Evolutionary conservation across 371 early-diverging fungal genomes (phyloP).

Genomic region (Funneliformis caledonium): DNA sequence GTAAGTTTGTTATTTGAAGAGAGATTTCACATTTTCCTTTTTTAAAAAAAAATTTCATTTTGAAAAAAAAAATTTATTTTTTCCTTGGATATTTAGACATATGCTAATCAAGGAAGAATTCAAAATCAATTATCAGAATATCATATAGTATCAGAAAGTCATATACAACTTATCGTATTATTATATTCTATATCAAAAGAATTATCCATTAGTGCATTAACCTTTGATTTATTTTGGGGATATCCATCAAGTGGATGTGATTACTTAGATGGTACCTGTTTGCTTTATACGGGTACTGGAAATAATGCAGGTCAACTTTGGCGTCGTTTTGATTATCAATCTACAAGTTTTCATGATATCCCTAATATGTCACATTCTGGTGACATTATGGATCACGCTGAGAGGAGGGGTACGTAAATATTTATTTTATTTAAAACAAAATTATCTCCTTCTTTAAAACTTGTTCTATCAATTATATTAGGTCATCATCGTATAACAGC

Average conservation of each 20-base stretch:
- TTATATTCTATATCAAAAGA: slow-evolving; percentile 33
- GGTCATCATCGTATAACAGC: slow-evolving; percentile 39
- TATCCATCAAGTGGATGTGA: slow-evolving; percentile 20
- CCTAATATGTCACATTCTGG: slow-evolving; percentile 39
- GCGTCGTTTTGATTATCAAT: slow-evolving; percentile 33
- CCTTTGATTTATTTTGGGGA: slow-evolving; percentile 36
- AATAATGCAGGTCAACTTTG: neutral
- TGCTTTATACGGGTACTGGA: slow-evolving; percentile 17
- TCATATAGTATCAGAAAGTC: slow-evolving; percentile 30
- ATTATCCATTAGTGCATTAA: slow-evolving; percentile 4
- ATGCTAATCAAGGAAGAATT: neutral
- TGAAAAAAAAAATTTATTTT: neutral
- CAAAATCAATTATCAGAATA: slow-evolving; percentile 14
- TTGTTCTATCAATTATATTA: neutral
- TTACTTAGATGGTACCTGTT: slow-evolving; percentile 41
- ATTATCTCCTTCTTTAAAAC: neutral
- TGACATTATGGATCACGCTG: slow-evolving; percentile 34
- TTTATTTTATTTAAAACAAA: too few species aligned
- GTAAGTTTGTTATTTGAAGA: slow-evolving; percentile 21
- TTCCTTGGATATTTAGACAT: neutral
- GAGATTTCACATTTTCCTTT: neutral
- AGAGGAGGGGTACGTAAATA: slow-evolving; percentile 26
- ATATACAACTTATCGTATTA: slow-evolving; percentile 40
- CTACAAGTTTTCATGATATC: neutral
- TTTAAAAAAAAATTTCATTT: neutral